Base-by-base conservation (phyloP, 192 early-diverging fungal genomes). In the Coemansia sp. region DNA sequence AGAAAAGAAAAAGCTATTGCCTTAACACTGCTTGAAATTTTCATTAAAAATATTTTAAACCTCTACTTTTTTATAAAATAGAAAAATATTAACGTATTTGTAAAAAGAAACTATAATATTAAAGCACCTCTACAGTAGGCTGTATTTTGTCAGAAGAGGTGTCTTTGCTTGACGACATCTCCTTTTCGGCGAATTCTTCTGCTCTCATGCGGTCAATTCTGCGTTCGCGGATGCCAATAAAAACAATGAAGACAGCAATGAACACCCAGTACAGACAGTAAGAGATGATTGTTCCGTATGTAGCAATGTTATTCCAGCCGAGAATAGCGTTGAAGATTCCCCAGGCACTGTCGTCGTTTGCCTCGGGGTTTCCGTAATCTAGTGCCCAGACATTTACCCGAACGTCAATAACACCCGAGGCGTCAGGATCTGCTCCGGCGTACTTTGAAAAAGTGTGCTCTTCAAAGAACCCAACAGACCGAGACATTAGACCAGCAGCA, bases 181-280 rank as follows among this genome's bases (percentile, higher is more conserved):
- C 12, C 12, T 33, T 49, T 17, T 39, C 34, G 33, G 14, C 3
- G 6, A 18, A 12, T 25, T 59, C 51, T 19, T 21, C 33, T 6
- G 48, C 50, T 13, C 38, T 49, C 0, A 24, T 22, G 45, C 61
- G 53, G 18, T 67, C 64, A 15, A 56, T 25, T 24, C 50, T 66
- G 33, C 39, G 45, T 25, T 77, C 74, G 14, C 55, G 40, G 40
- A 77, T 48, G n/a, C 68, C 55, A 18, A 67, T 14, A 12, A 39
- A 52, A 13, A 86, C 59, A 3, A 94, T 54, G 18, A 60, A 60
- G n/a, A 72, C 54, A 24, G 67, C 70, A 39, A 93, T 30, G 12
- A 61, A 64, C 0, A 84, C 57, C 93, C 94, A 96, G 73, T 92
- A 94, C 2, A 87, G 51, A 61, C 85, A 86, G 80, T 96, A 96